phyloP scores from a whole-genome alignment of 192 early-diverging fungal species.

The Physocladia obscura region DNA sequence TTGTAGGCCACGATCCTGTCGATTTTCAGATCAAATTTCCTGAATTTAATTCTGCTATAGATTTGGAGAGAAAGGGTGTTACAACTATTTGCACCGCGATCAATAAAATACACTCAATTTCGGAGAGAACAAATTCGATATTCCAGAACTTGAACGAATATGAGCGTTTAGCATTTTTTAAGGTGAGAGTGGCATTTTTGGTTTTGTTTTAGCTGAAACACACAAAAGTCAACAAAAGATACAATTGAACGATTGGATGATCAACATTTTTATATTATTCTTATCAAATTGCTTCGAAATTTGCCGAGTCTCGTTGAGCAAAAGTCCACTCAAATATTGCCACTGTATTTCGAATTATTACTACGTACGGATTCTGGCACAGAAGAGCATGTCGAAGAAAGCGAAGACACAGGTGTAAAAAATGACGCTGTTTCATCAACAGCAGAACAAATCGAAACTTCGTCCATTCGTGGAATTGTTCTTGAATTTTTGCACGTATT shows the following conservation, averaged over 20 bases:
- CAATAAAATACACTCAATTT: background rate
- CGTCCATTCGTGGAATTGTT: constrained; percentile 25
- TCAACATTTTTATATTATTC: constrained; percentile 30
- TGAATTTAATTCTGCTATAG: background rate
- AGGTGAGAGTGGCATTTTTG: constrained; percentile 23
- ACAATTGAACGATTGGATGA: constrained; percentile 29
- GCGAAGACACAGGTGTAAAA: constrained; percentile 39
- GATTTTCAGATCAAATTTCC: constrained; percentile 18
- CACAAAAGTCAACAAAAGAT: background rate
- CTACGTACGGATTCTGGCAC: background rate
- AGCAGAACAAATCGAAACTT: constrained; percentile 38
- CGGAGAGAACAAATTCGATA: background rate
- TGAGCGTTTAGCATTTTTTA: constrained; percentile 7
- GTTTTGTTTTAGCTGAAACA: background rate
- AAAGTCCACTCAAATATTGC: constrained; percentile 41
- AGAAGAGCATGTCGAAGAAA: constrained; percentile 39
- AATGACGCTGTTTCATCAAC: constrained; percentile 20
- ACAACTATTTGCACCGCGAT: constrained; percentile 9
- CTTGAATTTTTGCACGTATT: constrained; percentile 65
- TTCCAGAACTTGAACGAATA: constrained; percentile 7
- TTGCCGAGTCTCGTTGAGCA: constrained; percentile 41
- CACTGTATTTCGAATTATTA: constrained; percentile 44
- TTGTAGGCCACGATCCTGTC: background rate
- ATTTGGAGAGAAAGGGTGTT: constrained; percentile 4
- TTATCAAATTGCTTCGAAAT: constrained; percentile 34